phyloP scores from a whole-genome alignment of 352 stramenopile genomes.

The Blastocystis sp. region DNA sequence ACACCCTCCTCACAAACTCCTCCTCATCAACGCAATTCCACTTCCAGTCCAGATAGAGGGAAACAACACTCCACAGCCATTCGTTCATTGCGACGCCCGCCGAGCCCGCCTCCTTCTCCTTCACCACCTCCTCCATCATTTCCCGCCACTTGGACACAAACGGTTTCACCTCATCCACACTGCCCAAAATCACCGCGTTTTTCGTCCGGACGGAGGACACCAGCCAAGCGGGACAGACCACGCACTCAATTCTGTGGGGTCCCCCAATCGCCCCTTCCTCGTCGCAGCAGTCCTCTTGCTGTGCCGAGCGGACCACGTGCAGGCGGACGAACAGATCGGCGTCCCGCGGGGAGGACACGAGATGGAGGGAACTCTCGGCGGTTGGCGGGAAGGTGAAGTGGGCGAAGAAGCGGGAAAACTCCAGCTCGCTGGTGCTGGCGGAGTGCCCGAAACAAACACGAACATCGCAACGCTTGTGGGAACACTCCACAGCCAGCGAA shows the following conservation, averaged over 20 bases:
- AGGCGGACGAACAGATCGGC: neutral
- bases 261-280: neutral
- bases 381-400: neutral
- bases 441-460: neutral
- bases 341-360: neutral
- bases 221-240: neutral
- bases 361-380: no score
- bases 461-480: neutral
- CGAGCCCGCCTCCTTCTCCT: neutral
- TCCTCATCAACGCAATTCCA: neutral
- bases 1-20: neutral
- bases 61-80: neutral
- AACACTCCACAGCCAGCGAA: neutral
- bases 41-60: neutral
- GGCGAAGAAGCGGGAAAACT: neutral
- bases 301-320: neutral
- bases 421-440: neutral
- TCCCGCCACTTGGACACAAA: neutral
- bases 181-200: neutral
- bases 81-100: neutral
- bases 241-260: neutral
- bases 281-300: neutral
- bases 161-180: neutral
- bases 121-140: neutral
- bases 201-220: neutral